These are phyloP conservation scores for Paspalum vaginatum DNA, from an alignment of 176 grass and related monocot species.

Conservation along the genomic window DNA sequence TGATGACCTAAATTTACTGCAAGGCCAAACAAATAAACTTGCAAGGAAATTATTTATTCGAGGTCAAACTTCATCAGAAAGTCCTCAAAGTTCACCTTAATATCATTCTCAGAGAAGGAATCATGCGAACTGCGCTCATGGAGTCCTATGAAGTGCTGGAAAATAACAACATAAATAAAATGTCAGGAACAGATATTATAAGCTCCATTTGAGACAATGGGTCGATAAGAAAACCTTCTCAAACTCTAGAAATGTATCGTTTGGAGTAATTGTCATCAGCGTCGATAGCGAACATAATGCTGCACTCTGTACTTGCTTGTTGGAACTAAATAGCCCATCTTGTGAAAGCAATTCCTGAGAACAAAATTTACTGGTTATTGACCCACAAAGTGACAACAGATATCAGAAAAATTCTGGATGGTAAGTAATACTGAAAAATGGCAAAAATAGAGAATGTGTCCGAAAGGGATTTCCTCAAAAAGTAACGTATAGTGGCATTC, in stretches of 20 bases:
- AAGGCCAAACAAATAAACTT: slow-evolving; percentile 1
- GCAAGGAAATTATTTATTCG: not conserved
- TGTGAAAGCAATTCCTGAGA: slow-evolving; percentile 87
- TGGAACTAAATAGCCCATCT: slow-evolving; percentile 75
- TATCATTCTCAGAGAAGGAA: slow-evolving; percentile 70
- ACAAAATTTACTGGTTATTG: slow-evolving; percentile 18
- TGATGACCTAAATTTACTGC: not conserved
- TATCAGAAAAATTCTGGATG: not conserved
- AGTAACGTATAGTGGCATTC: not conserved
- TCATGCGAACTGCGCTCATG: slow-evolving; percentile 74
- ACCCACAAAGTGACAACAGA: slow-evolving; percentile 1
- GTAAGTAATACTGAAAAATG: not conserved
- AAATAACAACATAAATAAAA: slow-evolving; percentile 37
- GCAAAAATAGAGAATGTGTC: not conserved
- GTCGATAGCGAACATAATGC: slow-evolving; percentile 79
- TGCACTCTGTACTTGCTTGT: slow-evolving; percentile 54
- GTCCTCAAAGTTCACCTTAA: slow-evolving; percentile 65
- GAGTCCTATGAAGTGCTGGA: slow-evolving; percentile 80
- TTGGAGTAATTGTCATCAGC: slow-evolving; percentile 84
- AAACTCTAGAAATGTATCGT: slow-evolving; percentile 90
- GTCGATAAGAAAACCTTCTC: slow-evolving; percentile 63
- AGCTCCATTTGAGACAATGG: slow-evolving; percentile 33
- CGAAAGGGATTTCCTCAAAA: not conserved
- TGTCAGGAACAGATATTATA: slow-evolving; percentile 35
- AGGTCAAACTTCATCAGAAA: slow-evolving; percentile 37